Evolutionary conservation across 2,329 filamentous ascomycete species (phyloP).

Genomic region (Fusarium pseudoanthophilum): DNA sequence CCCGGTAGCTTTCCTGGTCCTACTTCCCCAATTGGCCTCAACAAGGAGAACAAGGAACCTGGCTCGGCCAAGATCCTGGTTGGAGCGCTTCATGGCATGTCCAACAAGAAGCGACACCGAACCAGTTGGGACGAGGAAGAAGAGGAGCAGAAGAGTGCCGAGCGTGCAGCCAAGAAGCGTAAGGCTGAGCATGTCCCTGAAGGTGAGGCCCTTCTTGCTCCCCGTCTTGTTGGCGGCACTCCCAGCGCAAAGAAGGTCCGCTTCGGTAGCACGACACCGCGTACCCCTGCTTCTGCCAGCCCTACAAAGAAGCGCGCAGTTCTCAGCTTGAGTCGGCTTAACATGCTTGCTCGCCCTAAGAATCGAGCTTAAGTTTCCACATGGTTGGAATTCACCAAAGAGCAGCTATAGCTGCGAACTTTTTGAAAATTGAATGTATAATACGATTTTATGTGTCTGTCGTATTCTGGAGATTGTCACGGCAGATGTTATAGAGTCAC

Average conservation of each 20-base stretch:
- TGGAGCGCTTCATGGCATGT: constrained; percentile 70
- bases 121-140: constrained; percentile 67
- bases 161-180: constrained; percentile 68
- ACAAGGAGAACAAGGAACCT: constrained; percentile 67
- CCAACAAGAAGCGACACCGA: constrained; percentile 74
- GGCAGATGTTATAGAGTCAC: not conserved
- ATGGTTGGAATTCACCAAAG: not conserved
- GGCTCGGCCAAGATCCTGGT: constrained; percentile 50
- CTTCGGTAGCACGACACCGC: constrained; percentile 39
- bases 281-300: constrained; percentile 49
- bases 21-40: constrained; percentile 50
- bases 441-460: constrained; percentile 29
- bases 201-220: constrained; percentile 63
- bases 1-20: constrained; percentile 65
- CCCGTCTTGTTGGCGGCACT: constrained; percentile 55
- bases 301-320: constrained; percentile 64
- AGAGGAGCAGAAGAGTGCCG: constrained; percentile 58
- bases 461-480: not conserved
- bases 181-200: constrained; percentile 61
- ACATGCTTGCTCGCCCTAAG: constrained; percentile 71
- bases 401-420: not conserved
- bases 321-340: constrained; percentile 68
- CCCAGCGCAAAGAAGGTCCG: constrained; percentile 53
- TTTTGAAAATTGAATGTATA: constrained; percentile 33
- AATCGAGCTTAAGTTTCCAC: constrained; percentile 56